Conservation (phyloP, 257 asterid genomes). For the Oldenlandia corymbosa region DNA sequence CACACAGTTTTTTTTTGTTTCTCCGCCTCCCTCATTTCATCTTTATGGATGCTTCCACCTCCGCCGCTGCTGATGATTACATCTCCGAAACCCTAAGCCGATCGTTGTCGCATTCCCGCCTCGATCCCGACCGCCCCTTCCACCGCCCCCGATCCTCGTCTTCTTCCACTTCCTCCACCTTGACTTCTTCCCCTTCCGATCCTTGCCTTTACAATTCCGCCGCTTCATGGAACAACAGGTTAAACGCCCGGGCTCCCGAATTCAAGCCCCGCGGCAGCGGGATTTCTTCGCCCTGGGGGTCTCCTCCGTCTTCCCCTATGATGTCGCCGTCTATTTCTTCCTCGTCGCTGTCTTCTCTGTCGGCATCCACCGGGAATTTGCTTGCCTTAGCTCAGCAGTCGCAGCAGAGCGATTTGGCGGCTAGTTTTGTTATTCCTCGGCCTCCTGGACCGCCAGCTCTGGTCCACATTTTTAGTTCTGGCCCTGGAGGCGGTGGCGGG, state of each 20-base stretch:
- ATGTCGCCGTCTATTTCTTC: conserved; percentile 29
- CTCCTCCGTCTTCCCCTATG: conserved; percentile 15
- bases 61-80: conserved; percentile 3
- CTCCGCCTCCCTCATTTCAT: not conserved
- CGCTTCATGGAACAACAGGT: conserved; percentile 29
- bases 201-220: conserved; percentile 10
- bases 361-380: conserved; percentile 14
- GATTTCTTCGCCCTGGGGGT: conserved; percentile 24
- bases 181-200: conserved; percentile 13
- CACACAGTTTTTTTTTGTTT: not conserved
- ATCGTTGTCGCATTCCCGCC: conserved; percentile 6
- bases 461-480: conserved; percentile 13
- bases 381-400: conserved; percentile 9
- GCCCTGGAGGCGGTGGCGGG: not conserved
- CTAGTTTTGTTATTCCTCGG: conserved; percentile 9
- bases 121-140: conserved; percentile 1
- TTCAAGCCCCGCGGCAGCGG: conserved; percentile 51
- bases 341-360: conserved; percentile 24
- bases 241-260: conserved; percentile 78
- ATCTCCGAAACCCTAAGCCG: conserved; percentile 10
- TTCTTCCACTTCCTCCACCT: not conserved
- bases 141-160: not conserved
- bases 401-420: conserved; percentile 17
- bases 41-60: conserved; percentile 15
- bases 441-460: conserved; percentile 15